These are phyloP conservation scores for Candida nemodendra DNA, from an alignment of 805 yeast genomes.

Conservation along the genomic window DNA sequence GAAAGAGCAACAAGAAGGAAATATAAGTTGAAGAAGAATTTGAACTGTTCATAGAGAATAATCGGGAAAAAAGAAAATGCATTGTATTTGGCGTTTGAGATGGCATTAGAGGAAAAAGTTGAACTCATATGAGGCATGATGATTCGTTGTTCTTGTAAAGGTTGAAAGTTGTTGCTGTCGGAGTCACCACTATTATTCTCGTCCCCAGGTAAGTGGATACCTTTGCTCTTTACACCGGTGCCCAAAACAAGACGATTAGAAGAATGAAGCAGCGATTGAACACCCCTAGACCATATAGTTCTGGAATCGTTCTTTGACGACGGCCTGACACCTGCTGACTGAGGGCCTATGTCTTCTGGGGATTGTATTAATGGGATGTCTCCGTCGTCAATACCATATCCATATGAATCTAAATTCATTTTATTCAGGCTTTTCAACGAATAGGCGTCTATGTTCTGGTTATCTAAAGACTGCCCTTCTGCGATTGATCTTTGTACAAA, in stretches of 20 bases:
- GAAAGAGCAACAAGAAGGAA: constrained; percentile 91
- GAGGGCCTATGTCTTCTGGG: constrained; percentile 5
- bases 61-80: constrained; percentile 85
- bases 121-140: constrained; percentile 40
- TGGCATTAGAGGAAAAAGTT: constrained; percentile 63
- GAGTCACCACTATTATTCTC: constrained; percentile 11
- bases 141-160: constrained; percentile 28
- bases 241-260: constrained; percentile 27
- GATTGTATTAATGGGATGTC: constrained; percentile 27
- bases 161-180: constrained; percentile 5
- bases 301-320: constrained; percentile 21
- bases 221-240: constrained; percentile 20
- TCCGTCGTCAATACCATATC: constrained; percentile 23
- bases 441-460: constrained; percentile 22
- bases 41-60: constrained; percentile 91
- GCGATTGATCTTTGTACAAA: constrained; percentile 26
- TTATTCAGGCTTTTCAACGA: constrained; percentile 31
- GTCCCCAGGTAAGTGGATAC: constrained; percentile 28
- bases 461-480: constrained; percentile 34
- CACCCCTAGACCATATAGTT: constrained; percentile 33
- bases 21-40: constrained; percentile 91
- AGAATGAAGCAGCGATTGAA: constrained; percentile 26
- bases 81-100: constrained; percentile 92
- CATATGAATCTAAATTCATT: constrained; percentile 26
- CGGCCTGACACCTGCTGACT: constrained; percentile 13